Base-by-base conservation (phyloP, 495 filamentous ascomycete species). In the Hyaloscypha variabilis region DNA sequence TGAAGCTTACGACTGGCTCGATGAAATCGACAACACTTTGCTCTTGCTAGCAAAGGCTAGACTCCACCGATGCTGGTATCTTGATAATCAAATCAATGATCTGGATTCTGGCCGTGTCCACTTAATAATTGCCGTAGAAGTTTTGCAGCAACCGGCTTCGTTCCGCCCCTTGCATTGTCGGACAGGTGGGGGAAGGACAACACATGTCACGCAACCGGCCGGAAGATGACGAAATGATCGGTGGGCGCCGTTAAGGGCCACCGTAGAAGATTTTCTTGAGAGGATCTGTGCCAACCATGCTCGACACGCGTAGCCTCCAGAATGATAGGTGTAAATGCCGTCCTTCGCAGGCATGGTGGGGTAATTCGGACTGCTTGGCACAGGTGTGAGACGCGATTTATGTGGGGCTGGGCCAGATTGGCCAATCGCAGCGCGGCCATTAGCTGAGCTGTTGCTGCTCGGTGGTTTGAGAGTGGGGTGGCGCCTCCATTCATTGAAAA, bases 111-210 rank as follows among this genome's bases (percentile, higher is more conserved):
- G 51, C 51, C 51, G 4, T 6, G 51, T 54, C 51, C 21, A 26
- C 51, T 54, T 54, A 54, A 54, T 54, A 54, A 54, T 54, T 54
- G 51, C 51, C 51, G 51, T 54, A 54, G 6, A 51, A 51, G n/a
- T 51, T n/a, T 54, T 54, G 51, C n/a, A 54, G 8, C n/a, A 8
- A 26, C 49, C 8, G 51, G 17, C 19, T 10, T 17, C 6, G 6
- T 46, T 46, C 39, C 39, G 39, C 39, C 19, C 39, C 39, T 46
- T 19, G 10, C 39, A 17, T 17, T 46, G 11, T 19, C 39, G 39
- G 39, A 46, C 11, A 46, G 13, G 39, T 46, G 39, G 39, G 39
- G 39, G 6, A 3, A 17, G 17, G 39, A 46, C 39, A 46, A 17
- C 39, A 46, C 39, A 46, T 46, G 39, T 46, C 6, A 46, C 39